These are phyloP conservation scores for Leccinellum rugosiceps DNA, from an alignment of 768 basidiomycete species.

Conservation along the genomic window DNA sequence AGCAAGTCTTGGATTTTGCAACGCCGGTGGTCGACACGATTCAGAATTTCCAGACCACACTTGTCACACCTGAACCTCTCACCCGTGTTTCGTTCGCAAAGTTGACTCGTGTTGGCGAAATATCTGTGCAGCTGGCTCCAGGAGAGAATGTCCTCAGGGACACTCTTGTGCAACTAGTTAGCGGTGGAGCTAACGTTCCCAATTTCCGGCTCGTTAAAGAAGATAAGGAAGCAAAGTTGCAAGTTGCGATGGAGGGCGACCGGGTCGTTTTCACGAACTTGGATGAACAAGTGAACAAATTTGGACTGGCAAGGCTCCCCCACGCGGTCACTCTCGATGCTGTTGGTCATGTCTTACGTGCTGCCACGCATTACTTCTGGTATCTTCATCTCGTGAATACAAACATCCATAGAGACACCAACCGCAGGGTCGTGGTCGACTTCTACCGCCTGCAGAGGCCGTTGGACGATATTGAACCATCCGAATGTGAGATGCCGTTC, in stretches of 20 bases:
- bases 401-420: not conserved
- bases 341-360: not conserved
- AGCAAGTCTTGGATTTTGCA: not conserved
- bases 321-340: not conserved
- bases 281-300: not conserved
- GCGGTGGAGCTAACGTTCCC: not conserved
- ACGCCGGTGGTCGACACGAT: not conserved
- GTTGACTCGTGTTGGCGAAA: not conserved
- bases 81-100: not conserved
- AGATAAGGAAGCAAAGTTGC: not conserved
- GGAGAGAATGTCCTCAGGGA: not conserved
- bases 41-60: conserved; percentile 12
- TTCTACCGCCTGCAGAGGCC: not conserved
- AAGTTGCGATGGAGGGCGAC: not conserved
- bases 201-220: not conserved
- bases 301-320: not conserved
- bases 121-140: not conserved
- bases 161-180: not conserved
- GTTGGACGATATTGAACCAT: not conserved
- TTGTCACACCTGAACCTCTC: not conserved
- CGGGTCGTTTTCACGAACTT: not conserved
- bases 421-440: not conserved
- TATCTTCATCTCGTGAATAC: not conserved
- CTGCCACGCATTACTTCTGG: not conserved
- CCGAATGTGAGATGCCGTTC: not conserved